Percentiles rank a stretch among this genome's conserved stretches.
These are phyloP conservation scores for Trypanosoma theileri DNA, from an alignment of 208 protist species.

Conservation along the genomic window DNA sequence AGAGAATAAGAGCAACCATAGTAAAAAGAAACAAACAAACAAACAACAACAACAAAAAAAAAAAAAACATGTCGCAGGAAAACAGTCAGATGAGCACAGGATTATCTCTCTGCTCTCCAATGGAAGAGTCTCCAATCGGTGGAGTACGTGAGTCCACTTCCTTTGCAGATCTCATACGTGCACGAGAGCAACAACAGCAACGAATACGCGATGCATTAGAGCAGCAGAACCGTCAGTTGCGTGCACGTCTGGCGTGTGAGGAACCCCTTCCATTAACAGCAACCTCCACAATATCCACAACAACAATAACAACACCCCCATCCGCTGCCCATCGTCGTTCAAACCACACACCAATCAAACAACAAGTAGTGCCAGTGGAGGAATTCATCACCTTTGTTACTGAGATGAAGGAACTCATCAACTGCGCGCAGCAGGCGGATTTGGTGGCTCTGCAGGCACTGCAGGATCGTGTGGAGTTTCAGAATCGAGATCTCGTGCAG, in stretches of 20 bases:
- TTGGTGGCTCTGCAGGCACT: constrained; percentile 15
- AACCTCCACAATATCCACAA: no score
- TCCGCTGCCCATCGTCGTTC: neutral
- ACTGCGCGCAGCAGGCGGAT: constrained; percentile 22
- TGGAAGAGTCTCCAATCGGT: neutral
- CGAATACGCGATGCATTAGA: constrained; percentile 20
- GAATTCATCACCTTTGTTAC: constrained; percentile 26
- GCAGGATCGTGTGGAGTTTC: constrained; percentile 20
- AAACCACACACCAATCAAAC: neutral
- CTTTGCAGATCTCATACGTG: constrained; percentile 21
- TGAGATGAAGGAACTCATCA: constrained; percentile 27
- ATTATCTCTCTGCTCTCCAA: neutral
- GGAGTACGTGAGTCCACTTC: neutral
- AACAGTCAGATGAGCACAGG: neutral
- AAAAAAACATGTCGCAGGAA: constrained; percentile 6
- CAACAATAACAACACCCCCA: neutral
- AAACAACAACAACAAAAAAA: no score
- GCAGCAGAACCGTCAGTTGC: constrained; percentile 25
- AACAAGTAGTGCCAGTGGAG: neutral
- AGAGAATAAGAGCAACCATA: neutral
- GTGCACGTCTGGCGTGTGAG: constrained; percentile 18
- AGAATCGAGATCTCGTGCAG: constrained; percentile 14
- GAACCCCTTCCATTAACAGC: neutral
- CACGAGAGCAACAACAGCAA: constrained; percentile 24
- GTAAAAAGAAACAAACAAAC: neutral